These are phyloP conservation scores for Plasmodium knowlesi DNA, from an alignment of 169 alveolate genomes.

Conservation along the genomic window DNA sequence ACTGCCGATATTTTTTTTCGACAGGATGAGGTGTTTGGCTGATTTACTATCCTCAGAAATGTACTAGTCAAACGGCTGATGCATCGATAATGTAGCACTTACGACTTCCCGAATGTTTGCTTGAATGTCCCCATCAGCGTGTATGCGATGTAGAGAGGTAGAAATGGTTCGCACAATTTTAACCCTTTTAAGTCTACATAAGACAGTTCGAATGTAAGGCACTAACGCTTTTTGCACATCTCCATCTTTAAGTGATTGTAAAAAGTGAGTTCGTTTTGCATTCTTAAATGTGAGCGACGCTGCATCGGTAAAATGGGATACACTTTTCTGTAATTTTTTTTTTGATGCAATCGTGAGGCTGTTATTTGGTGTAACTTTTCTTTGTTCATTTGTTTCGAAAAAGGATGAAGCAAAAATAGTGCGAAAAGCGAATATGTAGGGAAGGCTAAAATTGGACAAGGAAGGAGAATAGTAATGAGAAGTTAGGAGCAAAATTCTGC, in stretches of 20 bases:
- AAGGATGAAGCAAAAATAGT: conserved; percentile 8
- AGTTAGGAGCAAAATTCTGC: conserved; percentile 23
- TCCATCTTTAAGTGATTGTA: neutral
- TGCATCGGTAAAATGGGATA: conserved; percentile 35
- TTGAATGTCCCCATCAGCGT: conserved; percentile 5
- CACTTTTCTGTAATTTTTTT: neutral
- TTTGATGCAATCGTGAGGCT: neutral
- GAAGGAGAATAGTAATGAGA: neutral
- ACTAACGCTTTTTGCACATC: conserved; percentile 11
- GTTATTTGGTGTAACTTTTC: neutral
- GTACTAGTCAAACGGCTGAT: neutral
- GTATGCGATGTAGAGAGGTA: conserved; percentile 7
- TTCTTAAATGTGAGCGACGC: conserved; percentile 34
- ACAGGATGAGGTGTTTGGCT: neutral
- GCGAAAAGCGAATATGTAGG: conserved; percentile 13
- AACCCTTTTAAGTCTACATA: conserved; percentile 33
- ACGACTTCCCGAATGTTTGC: conserved; percentile 23
- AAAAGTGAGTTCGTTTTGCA: conserved; percentile 8
- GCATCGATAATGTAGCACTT: neutral
- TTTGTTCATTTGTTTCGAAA: conserved; percentile 14
- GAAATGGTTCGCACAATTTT: conserved; percentile 34
- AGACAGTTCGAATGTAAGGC: conserved; percentile 23
- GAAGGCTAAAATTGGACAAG: neutral
- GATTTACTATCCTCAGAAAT: neutral
- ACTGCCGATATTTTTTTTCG: neutral